These are phyloP conservation scores for Solanum rostratum DNA, from an alignment of 257 asterid genomes.

Conservation along the genomic window DNA sequence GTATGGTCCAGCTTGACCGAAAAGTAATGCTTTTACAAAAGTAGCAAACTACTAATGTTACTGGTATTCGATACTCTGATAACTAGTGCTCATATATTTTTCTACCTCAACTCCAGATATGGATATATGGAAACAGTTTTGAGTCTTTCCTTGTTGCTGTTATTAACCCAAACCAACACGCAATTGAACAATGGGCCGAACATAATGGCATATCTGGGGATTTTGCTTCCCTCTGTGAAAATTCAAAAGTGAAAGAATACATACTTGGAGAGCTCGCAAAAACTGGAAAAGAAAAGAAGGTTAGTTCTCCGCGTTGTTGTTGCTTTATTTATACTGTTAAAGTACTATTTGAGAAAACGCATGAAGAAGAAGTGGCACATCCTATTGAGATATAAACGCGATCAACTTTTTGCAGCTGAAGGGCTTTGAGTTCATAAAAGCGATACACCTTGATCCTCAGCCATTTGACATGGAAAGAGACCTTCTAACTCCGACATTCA, in stretches of 20 bases:
- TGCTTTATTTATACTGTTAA: not conserved
- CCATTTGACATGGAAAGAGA: conserved; percentile 93
- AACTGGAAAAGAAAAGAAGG: conserved; percentile 77
- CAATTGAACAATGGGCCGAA: conserved; percentile 69
- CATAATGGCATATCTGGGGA: conserved; percentile 51
- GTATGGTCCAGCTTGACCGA: not conserved
- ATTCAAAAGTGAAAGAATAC: conserved; percentile 49
- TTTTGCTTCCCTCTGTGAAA: conserved; percentile 52
- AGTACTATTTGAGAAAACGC: not conserved
- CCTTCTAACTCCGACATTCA: conserved; percentile 90
- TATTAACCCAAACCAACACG: conserved; percentile 56
- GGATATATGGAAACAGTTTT: conserved; percentile 94
- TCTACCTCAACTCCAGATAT: conserved; percentile 39
- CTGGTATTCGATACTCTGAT: not conserved
- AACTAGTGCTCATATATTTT: not conserved
- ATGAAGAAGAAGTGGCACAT: not conserved
- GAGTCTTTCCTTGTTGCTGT: conserved; percentile 85
- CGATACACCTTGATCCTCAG: conserved; percentile 82
- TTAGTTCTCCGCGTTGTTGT: conserved; percentile 4
- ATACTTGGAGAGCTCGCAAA: conserved; percentile 58
- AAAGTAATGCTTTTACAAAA: not conserved
- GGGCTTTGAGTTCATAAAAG: conserved; percentile 80
- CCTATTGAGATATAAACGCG: not conserved
- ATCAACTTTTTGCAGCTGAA: conserved; percentile 48
- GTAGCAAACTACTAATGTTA: not conserved